phyloP scores from a whole-genome alignment of 768 basidiomycete genomes.

The Xerocomus potaroensis region DNA sequence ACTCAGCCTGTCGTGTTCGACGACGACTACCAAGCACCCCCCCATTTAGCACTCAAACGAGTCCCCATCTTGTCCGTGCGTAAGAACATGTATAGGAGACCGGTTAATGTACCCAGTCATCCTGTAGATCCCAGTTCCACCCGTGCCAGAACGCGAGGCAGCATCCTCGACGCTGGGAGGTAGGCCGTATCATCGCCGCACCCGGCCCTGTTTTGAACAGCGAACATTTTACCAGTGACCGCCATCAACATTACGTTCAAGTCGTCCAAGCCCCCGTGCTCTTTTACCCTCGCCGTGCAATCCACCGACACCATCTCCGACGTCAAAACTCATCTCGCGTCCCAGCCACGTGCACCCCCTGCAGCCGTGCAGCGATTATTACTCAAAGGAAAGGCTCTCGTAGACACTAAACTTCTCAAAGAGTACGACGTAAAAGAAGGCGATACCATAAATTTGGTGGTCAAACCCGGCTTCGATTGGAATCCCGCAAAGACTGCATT shows the following conservation, averaged over 20 bases:
- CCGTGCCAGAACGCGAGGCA: slow-evolving; percentile 52
- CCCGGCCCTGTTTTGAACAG: slow-evolving; percentile 10
- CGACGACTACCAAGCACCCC: slow-evolving; percentile 76
- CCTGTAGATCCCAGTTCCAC: slow-evolving; percentile 53
- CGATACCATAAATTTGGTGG: slow-evolving; percentile 79
- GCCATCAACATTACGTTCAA: slow-evolving; percentile 75
- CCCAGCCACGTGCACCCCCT: slow-evolving; percentile 65
- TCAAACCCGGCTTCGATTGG: slow-evolving; percentile 74
- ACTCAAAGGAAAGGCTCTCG: slow-evolving; percentile 91
- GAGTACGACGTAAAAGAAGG: slow-evolving; percentile 85
- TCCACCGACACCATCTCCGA: slow-evolving; percentile 78
- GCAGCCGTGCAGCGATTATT: slow-evolving; percentile 81
- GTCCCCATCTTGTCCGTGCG: slow-evolving; percentile 68
- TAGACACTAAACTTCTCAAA: slow-evolving; percentile 81
- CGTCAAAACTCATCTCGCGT: slow-evolving; percentile 74
- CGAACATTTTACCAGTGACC: slow-evolving; percentile 9
- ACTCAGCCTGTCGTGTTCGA: slow-evolving; percentile 63
- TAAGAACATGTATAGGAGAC: neutral
- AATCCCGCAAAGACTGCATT: slow-evolving; percentile 42
- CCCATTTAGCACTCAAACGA: slow-evolving; percentile 58
- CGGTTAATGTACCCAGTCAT: slow-evolving; percentile 4
- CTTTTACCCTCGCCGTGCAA: slow-evolving; percentile 68
- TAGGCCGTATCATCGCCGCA: slow-evolving; percentile 13
- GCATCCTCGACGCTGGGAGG: slow-evolving; percentile 30
- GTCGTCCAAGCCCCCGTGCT: slow-evolving; percentile 81